Evolutionary conservation across 2,329 filamentous ascomycete species (phyloP).

Genomic region (Penicillium vulpinum): DNA sequence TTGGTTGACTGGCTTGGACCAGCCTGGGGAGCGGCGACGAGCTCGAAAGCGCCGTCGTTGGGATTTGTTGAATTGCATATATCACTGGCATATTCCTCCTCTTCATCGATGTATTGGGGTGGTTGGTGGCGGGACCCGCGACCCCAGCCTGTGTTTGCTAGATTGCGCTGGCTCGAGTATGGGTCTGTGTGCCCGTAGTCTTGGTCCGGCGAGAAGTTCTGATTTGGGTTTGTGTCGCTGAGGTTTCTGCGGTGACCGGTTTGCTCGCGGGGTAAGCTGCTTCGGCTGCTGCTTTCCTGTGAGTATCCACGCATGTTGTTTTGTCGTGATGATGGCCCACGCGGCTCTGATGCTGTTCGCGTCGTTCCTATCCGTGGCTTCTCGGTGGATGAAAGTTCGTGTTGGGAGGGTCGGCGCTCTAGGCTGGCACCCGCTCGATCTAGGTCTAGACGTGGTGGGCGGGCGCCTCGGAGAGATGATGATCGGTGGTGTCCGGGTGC

Average conservation of each 20-base stretch:
- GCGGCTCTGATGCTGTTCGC: constrained; percentile 54
- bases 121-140: constrained; percentile 37
- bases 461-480: constrained; percentile 50
- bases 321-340: constrained; percentile 43
- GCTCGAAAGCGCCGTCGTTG: constrained; percentile 78
- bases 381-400: constrained; percentile 28
- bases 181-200: constrained; percentile 51
- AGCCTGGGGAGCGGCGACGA: constrained; percentile 57
- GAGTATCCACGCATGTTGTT: constrained; percentile 30
- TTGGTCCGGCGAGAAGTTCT: constrained; percentile 13
- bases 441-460: constrained; percentile 49
- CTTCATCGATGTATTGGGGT: constrained; percentile 74
- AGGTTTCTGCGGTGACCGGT: constrained; percentile 31
- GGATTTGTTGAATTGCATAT: constrained; percentile 69
- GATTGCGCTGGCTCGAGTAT: constrained; percentile 59
- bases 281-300: constrained; percentile 29
- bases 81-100: constrained; percentile 70
- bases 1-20: constrained; percentile 32
- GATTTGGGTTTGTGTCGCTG: constrained; percentile 30
- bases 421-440: constrained; percentile 31
- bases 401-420: constrained; percentile 31
- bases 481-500: constrained; percentile 37
- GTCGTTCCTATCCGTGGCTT: constrained; percentile 49
- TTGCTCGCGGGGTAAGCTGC: constrained; percentile 33
- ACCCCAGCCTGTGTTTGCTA: constrained; percentile 44